Evolutionary conservation across 139 green algal species (phyloP).

Genomic region (Chlamydomonas sp.): DNA sequence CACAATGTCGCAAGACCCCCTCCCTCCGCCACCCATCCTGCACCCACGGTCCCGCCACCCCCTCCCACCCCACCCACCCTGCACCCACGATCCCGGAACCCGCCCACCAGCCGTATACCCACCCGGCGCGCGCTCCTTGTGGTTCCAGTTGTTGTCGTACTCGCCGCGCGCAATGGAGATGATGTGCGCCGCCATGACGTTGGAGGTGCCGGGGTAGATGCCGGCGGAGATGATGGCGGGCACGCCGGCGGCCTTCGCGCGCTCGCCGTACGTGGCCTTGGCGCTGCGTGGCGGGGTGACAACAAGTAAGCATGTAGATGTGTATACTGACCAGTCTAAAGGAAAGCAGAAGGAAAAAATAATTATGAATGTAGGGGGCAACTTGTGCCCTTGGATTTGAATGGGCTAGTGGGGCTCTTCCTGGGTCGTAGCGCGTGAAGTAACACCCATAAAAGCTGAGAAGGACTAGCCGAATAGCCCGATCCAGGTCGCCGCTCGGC

Average conservation of each 20-base stretch:
- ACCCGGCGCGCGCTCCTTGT: constrained; percentile 52
- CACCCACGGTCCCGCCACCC: too few relatives aligned
- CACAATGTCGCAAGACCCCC: too few relatives aligned
- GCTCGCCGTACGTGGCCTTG: constrained; percentile 49
- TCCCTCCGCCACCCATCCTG: neutral
- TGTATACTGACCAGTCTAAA: too few relatives aligned
- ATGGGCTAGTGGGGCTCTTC: too few relatives aligned
- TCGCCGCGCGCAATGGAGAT: constrained; percentile 72
- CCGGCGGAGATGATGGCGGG: constrained; percentile 88
- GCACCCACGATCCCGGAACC: neutral
- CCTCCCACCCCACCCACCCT: too few relatives aligned
- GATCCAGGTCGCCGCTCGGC: too few relatives aligned
- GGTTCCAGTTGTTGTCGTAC: constrained; percentile 68
- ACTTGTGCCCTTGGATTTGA: too few relatives aligned
- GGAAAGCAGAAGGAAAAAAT: too few relatives aligned
- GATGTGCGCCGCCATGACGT: constrained; percentile 95
- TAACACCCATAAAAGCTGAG: too few relatives aligned
- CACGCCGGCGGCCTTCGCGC: constrained; percentile 81
- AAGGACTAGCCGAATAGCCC: too few relatives aligned
- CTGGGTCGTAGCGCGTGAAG: too few relatives aligned
- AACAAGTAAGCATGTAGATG: neutral
- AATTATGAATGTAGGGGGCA: too few relatives aligned
- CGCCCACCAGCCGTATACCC: neutral
- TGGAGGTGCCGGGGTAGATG: constrained; percentile 92
- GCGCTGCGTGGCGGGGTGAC: constrained; percentile 7